Evolutionary conservation across 2,329 filamentous ascomycete species (phyloP).

Genomic region (Alternaria brassicicola): DNA sequence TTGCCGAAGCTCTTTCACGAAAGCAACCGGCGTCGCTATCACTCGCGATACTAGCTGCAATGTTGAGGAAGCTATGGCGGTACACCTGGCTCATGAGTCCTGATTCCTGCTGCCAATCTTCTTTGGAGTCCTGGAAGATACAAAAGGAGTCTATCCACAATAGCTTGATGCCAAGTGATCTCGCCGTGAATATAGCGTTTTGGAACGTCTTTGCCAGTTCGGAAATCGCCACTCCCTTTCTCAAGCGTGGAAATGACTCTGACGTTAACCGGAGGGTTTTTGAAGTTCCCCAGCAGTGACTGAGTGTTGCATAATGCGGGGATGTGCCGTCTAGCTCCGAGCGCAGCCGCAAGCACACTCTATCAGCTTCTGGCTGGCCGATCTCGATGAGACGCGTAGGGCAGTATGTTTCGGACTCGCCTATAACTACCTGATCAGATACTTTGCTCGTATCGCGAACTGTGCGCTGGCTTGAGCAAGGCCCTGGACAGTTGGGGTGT

Average conservation of each 20-base stretch:
- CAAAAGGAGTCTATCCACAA: not conserved
- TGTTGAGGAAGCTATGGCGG: not conserved
- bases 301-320: not conserved
- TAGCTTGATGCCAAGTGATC: not conserved
- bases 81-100: not conserved
- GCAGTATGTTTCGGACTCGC: not conserved
- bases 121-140: not conserved
- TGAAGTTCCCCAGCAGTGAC: constrained; percentile 1
- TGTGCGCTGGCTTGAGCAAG: not conserved
- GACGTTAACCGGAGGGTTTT: not conserved
- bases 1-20: not conserved
- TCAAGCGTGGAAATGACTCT: not conserved
- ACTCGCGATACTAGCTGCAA: not conserved
- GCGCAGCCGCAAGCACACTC: not conserved
- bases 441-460: too few relatives aligned
- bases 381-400: not conserved
- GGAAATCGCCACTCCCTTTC: not conserved
- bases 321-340: not conserved
- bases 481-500: not conserved
- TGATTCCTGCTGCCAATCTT: not conserved
- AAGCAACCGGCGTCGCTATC: not conserved
- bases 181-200: not conserved
- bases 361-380: not conserved
- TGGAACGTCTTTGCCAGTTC: not conserved
- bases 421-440: too few relatives aligned